A percentile compares a stretch with the other conserved stretches of the same genome.
phyloP scores from a whole-genome alignment of 306 rosid species.

The Gastrolobium bilobum region DNA sequence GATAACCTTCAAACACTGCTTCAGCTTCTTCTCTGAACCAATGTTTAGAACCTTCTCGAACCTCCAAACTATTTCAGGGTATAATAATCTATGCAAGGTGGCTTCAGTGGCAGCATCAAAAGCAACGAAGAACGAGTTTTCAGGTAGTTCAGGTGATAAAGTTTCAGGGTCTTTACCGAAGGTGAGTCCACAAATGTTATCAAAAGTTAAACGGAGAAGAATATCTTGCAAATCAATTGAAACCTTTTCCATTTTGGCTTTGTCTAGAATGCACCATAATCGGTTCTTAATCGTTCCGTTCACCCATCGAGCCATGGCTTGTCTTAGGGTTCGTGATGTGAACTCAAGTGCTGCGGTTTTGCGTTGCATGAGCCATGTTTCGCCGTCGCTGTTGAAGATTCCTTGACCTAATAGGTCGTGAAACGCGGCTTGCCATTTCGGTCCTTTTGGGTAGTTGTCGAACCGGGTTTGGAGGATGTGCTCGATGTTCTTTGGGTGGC shows the following conservation, averaged over 20 bases:
- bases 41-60: conserved; percentile 63
- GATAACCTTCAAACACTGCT: conserved; percentile 63
- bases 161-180: conserved; percentile 95
- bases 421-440: conserved; percentile 85
- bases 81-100: conserved; percentile 79
- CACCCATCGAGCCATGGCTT: conserved; percentile 98
- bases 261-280: conserved; percentile 83
- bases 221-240: conserved; percentile 87
- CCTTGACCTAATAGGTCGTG: conserved; percentile 93
- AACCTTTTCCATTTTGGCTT: conserved; percentile 59
- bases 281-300: conserved; percentile 81
- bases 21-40: conserved; percentile 67
- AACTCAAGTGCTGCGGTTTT: conserved; percentile 98
- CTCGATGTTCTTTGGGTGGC: conserved; percentile 84
- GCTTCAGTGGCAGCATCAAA: conserved; percentile 89
- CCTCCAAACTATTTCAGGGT: conserved; percentile 78
- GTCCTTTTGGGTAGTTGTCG: conserved; percentile 93
- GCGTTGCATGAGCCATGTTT: conserved; percentile 90
- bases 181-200: conserved; percentile 92
- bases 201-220: conserved; percentile 84
- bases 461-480: conserved; percentile 83
- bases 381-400: conserved; percentile 93
- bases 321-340: conserved; percentile 85
- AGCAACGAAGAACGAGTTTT: conserved; percentile 68
- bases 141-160: conserved; percentile 69